Percentiles rank a stretch among this genome's conserved stretches.
Evolutionary conservation across 2,329 filamentous ascomycete species (phyloP).

Genomic region (Chalaropsis thielavioides): DNA sequence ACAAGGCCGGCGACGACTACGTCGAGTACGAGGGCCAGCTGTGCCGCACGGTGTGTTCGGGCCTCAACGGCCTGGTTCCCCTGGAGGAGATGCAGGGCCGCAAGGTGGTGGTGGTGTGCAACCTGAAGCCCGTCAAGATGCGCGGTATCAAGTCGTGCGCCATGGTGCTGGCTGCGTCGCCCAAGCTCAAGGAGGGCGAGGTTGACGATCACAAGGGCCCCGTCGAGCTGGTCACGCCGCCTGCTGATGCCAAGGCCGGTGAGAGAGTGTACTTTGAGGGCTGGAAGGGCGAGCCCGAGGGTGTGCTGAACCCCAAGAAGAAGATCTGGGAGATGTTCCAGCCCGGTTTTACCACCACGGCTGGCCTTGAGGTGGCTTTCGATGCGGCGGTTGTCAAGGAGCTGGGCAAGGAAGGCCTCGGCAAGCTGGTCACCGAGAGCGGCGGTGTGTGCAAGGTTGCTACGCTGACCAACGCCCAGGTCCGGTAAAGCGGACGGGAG

Average conservation of each 20-base stretch:
- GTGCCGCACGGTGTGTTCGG: slow-evolving; percentile 91
- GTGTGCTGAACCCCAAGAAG: slow-evolving; percentile 95
- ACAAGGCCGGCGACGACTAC: slow-evolving; percentile 77
- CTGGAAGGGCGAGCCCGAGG: slow-evolving; percentile 86
- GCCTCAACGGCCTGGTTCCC: slow-evolving; percentile 81
- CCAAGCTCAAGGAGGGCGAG: slow-evolving; percentile 66
- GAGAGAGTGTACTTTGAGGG: slow-evolving; percentile 89
- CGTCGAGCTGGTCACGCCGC: slow-evolving; percentile 81
- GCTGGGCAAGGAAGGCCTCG: slow-evolving; percentile 53
- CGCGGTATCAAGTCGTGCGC: slow-evolving; percentile 62
- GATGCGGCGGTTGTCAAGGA: slow-evolving; percentile 65
- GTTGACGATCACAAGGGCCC: slow-evolving; percentile 74
- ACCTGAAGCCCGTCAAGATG: slow-evolving; percentile 99
- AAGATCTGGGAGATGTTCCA: slow-evolving; percentile 97
- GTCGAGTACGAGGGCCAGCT: slow-evolving; percentile 81
- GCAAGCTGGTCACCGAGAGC: slow-evolving; percentile 58
- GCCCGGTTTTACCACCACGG: slow-evolving; percentile 86
- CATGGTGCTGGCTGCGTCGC: slow-evolving; percentile 93
- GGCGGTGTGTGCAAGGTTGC: slow-evolving; percentile 74
- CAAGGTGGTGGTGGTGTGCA: slow-evolving; percentile 90
- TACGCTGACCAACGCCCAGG: slow-evolving; percentile 63
- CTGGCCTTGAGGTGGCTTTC: slow-evolving; percentile 68
- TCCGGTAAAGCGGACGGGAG: slow-evolving; percentile 46
- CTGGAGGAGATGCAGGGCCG: slow-evolving; percentile 93
- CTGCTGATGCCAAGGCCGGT: slow-evolving; percentile 62